These are phyloP conservation scores for Bondarzewia mesenterica DNA, from an alignment of 1,284 basidiomycete species.

Conservation along the genomic window DNA sequence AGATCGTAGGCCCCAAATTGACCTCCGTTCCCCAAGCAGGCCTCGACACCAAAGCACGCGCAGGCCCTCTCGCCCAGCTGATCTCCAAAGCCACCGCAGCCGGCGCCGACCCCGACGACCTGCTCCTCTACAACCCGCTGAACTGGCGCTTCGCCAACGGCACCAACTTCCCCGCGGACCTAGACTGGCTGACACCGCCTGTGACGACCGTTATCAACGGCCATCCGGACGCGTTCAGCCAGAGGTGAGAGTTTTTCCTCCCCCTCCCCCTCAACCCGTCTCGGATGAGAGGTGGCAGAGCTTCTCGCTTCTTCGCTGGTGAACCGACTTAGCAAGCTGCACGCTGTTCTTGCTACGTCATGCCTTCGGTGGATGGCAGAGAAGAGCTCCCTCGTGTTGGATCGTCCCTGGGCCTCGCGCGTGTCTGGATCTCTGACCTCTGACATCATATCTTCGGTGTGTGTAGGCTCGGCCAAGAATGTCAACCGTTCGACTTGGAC, in stretches of 20 bases:
- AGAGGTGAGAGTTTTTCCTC: conserved; percentile 25
- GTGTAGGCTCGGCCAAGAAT: conserved; percentile 45
- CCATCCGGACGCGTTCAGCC: conserved; percentile 38
- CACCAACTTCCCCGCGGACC: conserved; percentile 31
- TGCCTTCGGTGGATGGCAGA: neutral
- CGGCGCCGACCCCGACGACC: conserved; percentile 36
- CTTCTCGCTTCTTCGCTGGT: too few relatives aligned
- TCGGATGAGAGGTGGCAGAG: too few relatives aligned
- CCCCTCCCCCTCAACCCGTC: neutral
- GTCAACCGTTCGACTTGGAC: conserved; percentile 39
- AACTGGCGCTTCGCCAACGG: conserved; percentile 45
- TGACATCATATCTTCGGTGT: neutral
- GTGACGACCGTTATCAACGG: conserved; percentile 37
- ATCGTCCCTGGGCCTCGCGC: neutral
- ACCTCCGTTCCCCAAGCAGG: conserved; percentile 51
- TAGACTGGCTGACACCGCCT: conserved; percentile 39
- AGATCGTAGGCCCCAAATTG: conserved; percentile 46
- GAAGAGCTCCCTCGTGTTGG: neutral
- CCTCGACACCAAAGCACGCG: conserved; percentile 43
- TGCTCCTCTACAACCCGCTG: conserved; percentile 41
- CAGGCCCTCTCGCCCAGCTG: conserved; percentile 40
- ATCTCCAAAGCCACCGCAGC: conserved; percentile 38
- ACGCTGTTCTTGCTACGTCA: too few relatives aligned
- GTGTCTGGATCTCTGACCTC: neutral
- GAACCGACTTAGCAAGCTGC: too few relatives aligned